These are phyloP conservation scores for Nissolia schottii DNA, from an alignment of 306 rosid genomes.

Conservation along the genomic window DNA sequence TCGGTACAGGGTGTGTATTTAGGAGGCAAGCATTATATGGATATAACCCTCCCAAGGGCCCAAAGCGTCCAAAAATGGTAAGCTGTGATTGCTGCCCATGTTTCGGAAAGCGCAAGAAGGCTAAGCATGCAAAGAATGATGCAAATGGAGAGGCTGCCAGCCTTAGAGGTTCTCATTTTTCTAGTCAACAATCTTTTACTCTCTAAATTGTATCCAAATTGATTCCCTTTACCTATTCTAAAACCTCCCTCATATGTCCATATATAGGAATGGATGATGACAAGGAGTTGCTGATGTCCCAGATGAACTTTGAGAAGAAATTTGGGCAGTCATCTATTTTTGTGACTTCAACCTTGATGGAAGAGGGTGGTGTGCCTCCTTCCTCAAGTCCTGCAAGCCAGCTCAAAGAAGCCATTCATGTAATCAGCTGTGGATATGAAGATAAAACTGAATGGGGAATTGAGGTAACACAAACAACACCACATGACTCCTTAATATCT, in stretches of 20 bases:
- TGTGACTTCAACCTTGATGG: constrained; percentile 92
- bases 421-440: constrained; percentile 91
- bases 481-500: background rate
- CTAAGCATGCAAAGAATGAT: constrained; percentile 51
- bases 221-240: constrained; percentile 7
- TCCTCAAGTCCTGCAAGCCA: constrained; percentile 80
- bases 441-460: constrained; percentile 97
- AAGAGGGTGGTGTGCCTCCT: constrained; percentile 93
- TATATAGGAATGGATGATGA: constrained; percentile 62
- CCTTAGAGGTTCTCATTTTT: constrained; percentile 45
- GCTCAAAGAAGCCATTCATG: constrained; percentile 94
- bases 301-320: constrained; percentile 88
- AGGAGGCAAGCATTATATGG: constrained; percentile 95
- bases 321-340: constrained; percentile 91
- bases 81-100: constrained; percentile 95
- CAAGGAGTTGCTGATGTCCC: constrained; percentile 80
- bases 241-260: background rate
- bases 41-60: constrained; percentile 79
- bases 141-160: constrained; percentile 60
- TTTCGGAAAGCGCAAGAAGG: constrained; percentile 82
- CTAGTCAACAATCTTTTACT: background rate
- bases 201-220: background rate
- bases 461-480: constrained; percentile 55
- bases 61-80: constrained; percentile 95
- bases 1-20: constrained; percentile 97